Evolutionary conservation across 495 filamentous ascomycete species (phyloP).

Genomic region (Chaetomium cochliodes): DNA sequence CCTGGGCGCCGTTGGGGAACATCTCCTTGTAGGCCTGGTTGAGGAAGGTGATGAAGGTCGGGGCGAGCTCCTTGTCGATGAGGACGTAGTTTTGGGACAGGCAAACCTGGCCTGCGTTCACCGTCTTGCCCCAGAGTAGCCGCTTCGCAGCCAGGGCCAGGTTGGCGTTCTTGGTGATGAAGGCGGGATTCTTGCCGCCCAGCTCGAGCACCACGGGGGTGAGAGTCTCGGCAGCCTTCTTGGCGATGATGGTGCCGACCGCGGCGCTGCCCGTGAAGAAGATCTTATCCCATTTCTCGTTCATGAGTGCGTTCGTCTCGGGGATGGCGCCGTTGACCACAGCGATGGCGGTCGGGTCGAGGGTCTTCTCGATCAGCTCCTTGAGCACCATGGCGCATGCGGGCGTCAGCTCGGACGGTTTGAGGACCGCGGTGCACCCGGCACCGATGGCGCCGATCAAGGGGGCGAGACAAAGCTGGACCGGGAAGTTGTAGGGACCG

Average conservation of each 20-base stretch:
- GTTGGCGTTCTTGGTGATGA: conserved; percentile 79
- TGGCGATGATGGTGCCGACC: conserved; percentile 84
- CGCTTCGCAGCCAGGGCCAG: conserved; percentile 77
- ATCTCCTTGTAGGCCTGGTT: conserved; percentile 71
- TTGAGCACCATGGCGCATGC: conserved; percentile 73
- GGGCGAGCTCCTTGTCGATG: conserved; percentile 70
- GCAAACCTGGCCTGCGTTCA: conserved; percentile 87
- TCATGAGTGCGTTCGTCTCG: conserved; percentile 77
- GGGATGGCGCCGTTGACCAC: conserved; percentile 77
- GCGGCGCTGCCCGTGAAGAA: conserved; percentile 82
- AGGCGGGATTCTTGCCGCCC: conserved; percentile 87
- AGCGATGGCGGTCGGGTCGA: conserved; percentile 75
- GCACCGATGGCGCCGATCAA: conserved; percentile 87
- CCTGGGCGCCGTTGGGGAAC: conserved; percentile 77
- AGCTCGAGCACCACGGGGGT: conserved; percentile 88
- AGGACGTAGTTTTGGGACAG: conserved; percentile 86
- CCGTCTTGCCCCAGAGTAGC: conserved; percentile 80
- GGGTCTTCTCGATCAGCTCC: conserved; percentile 65
- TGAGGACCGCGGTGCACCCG: conserved; percentile 84
- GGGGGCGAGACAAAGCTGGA: conserved; percentile 75
- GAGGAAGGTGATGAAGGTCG: conserved; percentile 71
- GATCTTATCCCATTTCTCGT: conserved; percentile 95
- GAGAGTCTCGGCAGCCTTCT: conserved; percentile 86
- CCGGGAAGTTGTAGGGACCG: conserved; percentile 89
- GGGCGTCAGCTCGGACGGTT: conserved; percentile 82